A percentile compares a stretch with the other conserved stretches of the same genome.
Evolutionary conservation across 1,139 yeast genomes (phyloP).

Genomic region (Yamadazyma buinensis): DNA sequence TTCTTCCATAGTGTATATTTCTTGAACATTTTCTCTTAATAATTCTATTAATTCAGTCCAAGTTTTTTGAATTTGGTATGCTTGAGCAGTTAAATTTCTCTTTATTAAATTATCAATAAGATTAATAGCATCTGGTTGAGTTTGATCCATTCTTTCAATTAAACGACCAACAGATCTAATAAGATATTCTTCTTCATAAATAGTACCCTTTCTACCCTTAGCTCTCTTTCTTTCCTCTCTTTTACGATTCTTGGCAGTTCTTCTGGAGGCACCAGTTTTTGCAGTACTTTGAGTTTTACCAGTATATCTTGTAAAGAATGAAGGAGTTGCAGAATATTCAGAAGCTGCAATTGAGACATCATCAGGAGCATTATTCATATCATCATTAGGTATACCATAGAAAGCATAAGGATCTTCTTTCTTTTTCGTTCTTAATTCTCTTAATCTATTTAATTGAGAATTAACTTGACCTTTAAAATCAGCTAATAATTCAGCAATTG

Average conservation of each 20-base stretch:
- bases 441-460: constrained; percentile 77
- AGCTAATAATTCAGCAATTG: constrained; percentile 80
- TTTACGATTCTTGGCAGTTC: constrained; percentile 86
- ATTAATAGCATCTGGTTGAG: constrained; percentile 69
- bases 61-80: constrained; percentile 71
- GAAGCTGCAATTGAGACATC: constrained; percentile 94
- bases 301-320: constrained; percentile 91
- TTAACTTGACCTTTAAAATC: constrained; percentile 85
- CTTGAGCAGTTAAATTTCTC: constrained; percentile 72
- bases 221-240: constrained; percentile 96
- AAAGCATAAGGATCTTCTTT: constrained; percentile 81
- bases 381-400: constrained; percentile 58
- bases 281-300: constrained; percentile 97
- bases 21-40: constrained; percentile 58
- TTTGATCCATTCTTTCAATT: constrained; percentile 73
- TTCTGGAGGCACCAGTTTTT: constrained; percentile 90
- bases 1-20: constrained; percentile 77
- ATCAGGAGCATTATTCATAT: constrained; percentile 81
- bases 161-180: constrained; percentile 85
- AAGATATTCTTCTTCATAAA: constrained; percentile 94
- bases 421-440: constrained; percentile 83
- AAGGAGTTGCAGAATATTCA: constrained; percentile 87
- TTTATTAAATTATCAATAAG: constrained; percentile 76
- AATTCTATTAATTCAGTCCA: constrained; percentile 56
- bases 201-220: constrained; percentile 95